These are phyloP conservation scores for Termitomyces sp. DNA, from an alignment of 768 basidiomycete genomes.

Conservation along the genomic window DNA sequence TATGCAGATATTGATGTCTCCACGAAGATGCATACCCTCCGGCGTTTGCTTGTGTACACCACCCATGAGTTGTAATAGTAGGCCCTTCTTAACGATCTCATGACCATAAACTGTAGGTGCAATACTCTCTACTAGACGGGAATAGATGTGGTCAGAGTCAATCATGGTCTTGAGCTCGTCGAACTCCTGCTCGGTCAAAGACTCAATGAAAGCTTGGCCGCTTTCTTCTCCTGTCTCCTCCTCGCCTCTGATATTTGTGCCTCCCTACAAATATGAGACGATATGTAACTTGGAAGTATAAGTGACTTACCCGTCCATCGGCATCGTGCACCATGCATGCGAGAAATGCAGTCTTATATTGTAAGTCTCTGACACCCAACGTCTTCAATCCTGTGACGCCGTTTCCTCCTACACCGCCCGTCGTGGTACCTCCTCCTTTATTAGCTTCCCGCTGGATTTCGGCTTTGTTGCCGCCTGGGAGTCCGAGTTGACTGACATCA, in stretches of 20 bases:
- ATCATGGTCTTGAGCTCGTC: constrained; percentile 95
- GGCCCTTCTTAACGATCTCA: constrained; percentile 97
- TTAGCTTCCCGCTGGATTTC: constrained; percentile 86
- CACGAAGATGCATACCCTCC: constrained; percentile 97
- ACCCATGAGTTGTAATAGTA: constrained; percentile 94
- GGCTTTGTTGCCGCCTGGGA: constrained; percentile 91
- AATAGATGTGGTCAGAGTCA: constrained; percentile 90
- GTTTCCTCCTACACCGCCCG: constrained; percentile 61
- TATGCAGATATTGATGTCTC: constrained; percentile 97
- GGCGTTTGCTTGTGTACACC: constrained; percentile 96
- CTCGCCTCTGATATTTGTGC: constrained; percentile 88
- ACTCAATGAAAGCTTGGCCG: constrained; percentile 80
- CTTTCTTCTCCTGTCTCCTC: constrained; percentile 74
- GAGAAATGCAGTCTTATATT: constrained; percentile 98
- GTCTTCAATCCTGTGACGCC: constrained; percentile 95
- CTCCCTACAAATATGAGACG: constrained; percentile 41
- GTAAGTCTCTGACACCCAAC: constrained; percentile 90
- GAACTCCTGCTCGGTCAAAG: constrained; percentile 89
- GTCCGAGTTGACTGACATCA: constrained; percentile 91
- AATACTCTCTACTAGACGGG: constrained; percentile 88
- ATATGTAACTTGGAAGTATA: not conserved
- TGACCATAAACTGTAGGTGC: constrained; percentile 99
- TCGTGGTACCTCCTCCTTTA: constrained; percentile 51
- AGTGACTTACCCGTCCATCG: constrained; percentile 71
- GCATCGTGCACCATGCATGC: constrained; percentile 96